phyloP scores from a whole-genome alignment of 208 protist genomes.

The Crithidia bombi region DNA sequence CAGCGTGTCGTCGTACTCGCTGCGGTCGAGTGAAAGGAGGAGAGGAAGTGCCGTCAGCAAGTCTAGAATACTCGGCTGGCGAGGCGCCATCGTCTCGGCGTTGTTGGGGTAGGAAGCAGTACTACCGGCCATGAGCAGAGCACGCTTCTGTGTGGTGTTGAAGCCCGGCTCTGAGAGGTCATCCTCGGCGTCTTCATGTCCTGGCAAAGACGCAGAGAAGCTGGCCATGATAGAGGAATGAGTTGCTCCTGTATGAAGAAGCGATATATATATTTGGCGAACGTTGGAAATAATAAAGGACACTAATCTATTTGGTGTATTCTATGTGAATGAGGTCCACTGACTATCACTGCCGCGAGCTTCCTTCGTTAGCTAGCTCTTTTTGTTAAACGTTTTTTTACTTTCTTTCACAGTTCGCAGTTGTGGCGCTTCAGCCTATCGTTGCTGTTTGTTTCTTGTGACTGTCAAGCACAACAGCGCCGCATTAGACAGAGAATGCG shows the following conservation, averaged over 20 bases:
- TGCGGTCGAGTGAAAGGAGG: constrained; percentile 26
- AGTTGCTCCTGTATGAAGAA: no score
- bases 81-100: background rate
- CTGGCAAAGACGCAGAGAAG: background rate
- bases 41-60: constrained; percentile 33
- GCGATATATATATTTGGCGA: background rate
- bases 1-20: constrained; percentile 16
- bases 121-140: background rate
- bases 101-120: background rate
- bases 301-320: no score
- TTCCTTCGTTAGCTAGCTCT: no score
- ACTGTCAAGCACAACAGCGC: no score
- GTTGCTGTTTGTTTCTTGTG: no score
- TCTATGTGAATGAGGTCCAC: no score
- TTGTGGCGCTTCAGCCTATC: no score
- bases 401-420: no score
- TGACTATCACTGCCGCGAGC: no score
- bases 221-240: background rate
- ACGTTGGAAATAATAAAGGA: no score
- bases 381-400: no score
- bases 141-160: background rate
- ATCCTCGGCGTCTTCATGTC: background rate
- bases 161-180: background rate
- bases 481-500: no score
- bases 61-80: constrained; percentile 25